Evolutionary conservation across 2,329 filamentous ascomycete genomes (phyloP).

Genomic region (Paracamarosporium sp.): DNA sequence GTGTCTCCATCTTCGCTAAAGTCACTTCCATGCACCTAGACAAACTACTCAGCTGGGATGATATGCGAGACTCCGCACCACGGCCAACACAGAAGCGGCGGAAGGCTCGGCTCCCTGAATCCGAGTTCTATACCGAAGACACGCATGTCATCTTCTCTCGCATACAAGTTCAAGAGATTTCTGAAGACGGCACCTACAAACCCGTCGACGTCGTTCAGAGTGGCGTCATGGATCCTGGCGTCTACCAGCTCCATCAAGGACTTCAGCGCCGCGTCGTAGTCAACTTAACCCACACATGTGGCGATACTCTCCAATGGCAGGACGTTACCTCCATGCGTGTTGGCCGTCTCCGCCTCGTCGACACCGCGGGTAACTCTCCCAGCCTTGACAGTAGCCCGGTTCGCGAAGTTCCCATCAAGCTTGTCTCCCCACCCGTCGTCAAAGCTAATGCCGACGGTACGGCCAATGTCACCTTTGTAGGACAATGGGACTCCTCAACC

Average conservation of each 20-base stretch:
- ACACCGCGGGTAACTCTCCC: constrained; percentile 83
- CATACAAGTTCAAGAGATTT: constrained; percentile 87
- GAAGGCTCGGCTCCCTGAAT: constrained; percentile 79
- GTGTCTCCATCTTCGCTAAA: constrained; percentile 89
- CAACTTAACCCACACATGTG: constrained; percentile 89
- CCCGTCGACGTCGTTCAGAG: constrained; percentile 92
- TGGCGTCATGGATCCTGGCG: constrained; percentile 82
- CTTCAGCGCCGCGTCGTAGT: constrained; percentile 87
- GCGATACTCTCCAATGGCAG: constrained; percentile 86
- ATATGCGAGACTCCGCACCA: constrained; percentile 81
- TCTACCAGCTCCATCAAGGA: constrained; percentile 94
- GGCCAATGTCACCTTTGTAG: constrained; percentile 82
- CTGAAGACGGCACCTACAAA: constrained; percentile 87
- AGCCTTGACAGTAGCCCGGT: constrained; percentile 73
- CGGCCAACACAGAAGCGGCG: constrained; percentile 64
- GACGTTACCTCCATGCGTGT: constrained; percentile 79
- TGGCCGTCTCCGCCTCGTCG: constrained; percentile 81
- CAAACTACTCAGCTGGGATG: constrained; percentile 97
- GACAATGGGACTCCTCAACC: constrained; percentile 95
- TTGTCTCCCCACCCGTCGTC: constrained; percentile 78
- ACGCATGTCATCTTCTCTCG: constrained; percentile 90
- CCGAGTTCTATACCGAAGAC: constrained; percentile 91
- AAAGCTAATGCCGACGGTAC: constrained; percentile 90
- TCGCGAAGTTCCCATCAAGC: constrained; percentile 77
- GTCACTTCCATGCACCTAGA: constrained; percentile 94